Base-by-base conservation (phyloP, 805 yeast species). In the Tetrapisispora phaffii region DNA sequence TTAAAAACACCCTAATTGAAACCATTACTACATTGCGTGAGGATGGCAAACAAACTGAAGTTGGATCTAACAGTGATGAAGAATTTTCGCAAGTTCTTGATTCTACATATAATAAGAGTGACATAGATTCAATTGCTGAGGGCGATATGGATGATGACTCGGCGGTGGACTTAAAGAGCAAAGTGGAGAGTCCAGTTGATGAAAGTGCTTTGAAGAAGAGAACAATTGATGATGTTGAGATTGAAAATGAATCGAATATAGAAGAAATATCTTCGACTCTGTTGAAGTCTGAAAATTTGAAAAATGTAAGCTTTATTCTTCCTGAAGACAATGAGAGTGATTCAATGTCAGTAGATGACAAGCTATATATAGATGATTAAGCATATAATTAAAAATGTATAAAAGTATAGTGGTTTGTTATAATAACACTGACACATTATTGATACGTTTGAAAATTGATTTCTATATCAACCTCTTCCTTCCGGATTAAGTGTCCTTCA, bases 1-100 rank as follows among this genome's bases (percentile, higher is more conserved):
- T 69, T 41, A 43, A 45, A 35, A 37, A 23, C 2, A 45, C 47
- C 4, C 19, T 59, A 17, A 31, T 16, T 10, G 47, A 44, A 3
- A 41, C 45, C 7, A 26, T 53, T 1, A 47, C 46, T 21, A 53
- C 52, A 23, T 50, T 53, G 3, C 38, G 34, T 13, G 51, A 50
- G 12, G 46, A 39, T 21, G 15, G 38, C 1, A 17, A 21, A 8
- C 43, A 44, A 20, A 37, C 28, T 4, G 26, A 43, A 1, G 37
- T 39, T n/a, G 21, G 28, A n/a, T 39, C 39, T 23, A 32, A 17
- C 20, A 46, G 44, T 2, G 50, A 52, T 42, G 57, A 56, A 17
- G 53, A 58, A 45, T 50, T 53, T 29, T 57, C 59, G 3, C 44
- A 42, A 36, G 53, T 56, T 20, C 42, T 58, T 32, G 60, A 53